Base-by-base conservation (phyloP, 2,329 filamentous ascomycete genomes). In the Dichotomopilus funicola region DNA sequence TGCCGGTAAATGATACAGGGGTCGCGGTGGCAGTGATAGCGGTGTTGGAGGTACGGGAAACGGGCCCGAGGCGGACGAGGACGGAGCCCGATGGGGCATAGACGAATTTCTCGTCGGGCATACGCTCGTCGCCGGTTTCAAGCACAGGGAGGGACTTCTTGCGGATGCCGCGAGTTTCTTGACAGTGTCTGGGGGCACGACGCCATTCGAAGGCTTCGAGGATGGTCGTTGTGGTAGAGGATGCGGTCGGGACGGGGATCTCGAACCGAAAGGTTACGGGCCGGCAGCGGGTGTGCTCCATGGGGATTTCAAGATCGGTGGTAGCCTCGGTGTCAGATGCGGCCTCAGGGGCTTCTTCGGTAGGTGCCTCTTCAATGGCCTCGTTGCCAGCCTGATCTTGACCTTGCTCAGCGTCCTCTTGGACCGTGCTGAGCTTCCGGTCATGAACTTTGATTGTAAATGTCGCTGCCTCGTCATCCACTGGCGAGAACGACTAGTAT, bases 141-240 rank as follows among this genome's bases (percentile, higher is more conserved):
- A 54, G 12, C 9, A 10, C 7, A 19, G 53, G 53, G 27, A 48
- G 45, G 0, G 35, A 48, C n/a, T 27, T 33, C n/a, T 51, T 54
- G 51, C 50, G 50, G 46, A 56, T 50, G 31, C 47, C 47, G 50
- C 51, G 57, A 10, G 54, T 51, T 13, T 59, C 57, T 12, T 44
- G 42, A 47, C 42, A 43, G 19, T 13, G 5, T 31, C 6, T 6
- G 3, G 47, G 13, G 5, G 46, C 51, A 31, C 46, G 50, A 13
- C 53, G 53, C 57, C 57, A 59, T 36, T 51, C 34, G 33, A 59
- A 59, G 11, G 38, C 45, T 31, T 52, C 44, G 31, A 46, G 38
- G 37, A 34, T 38, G 1, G 13, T 38, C n/a, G 40, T 12, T 27
- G 38, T 2, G 42, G 12, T 34, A 11, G 37, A 13, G 12, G 10